These are phyloP conservation scores for Thalassia testudinum DNA, from an alignment of 116 monocot species.

Conservation along the genomic window DNA sequence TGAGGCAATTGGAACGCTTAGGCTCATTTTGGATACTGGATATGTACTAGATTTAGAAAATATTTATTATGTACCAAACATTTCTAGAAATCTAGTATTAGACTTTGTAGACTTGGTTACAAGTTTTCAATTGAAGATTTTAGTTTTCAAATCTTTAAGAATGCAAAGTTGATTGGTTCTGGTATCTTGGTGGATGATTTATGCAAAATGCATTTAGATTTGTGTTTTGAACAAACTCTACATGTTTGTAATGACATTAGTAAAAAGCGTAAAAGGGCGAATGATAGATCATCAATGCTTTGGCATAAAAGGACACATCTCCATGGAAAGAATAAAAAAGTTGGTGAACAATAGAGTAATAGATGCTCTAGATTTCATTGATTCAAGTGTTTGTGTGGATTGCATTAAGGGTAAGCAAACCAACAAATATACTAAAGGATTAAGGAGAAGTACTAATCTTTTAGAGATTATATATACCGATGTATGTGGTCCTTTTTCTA, in stretches of 20 bases:
- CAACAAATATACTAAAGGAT: conserved; percentile 7
- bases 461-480: conserved; percentile 8
- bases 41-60: conserved; percentile 1
- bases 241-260: no score
- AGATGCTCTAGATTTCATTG: conserved; percentile 9
- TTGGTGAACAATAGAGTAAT: conserved; percentile 16
- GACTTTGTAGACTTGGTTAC: no score
- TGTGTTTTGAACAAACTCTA: no score
- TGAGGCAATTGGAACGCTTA: neutral
- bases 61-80: neutral
- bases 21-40: neutral
- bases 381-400: conserved; percentile 11
- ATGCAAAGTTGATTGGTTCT: neutral
- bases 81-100: neutral
- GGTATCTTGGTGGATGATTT: conserved; percentile 4
- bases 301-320: conserved; percentile 11
- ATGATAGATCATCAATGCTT: no score
- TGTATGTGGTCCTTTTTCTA: neutral
- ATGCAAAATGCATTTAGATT: neutral
- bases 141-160: neutral
- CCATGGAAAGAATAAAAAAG: conserved; percentile 5
- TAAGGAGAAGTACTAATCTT: neutral
- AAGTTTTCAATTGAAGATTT: no score
- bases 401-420: conserved; percentile 12
- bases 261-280: no score